Conservation (phyloP, 495 filamentous ascomycete genomes). For the Aspergillus heteromorphus region DNA sequence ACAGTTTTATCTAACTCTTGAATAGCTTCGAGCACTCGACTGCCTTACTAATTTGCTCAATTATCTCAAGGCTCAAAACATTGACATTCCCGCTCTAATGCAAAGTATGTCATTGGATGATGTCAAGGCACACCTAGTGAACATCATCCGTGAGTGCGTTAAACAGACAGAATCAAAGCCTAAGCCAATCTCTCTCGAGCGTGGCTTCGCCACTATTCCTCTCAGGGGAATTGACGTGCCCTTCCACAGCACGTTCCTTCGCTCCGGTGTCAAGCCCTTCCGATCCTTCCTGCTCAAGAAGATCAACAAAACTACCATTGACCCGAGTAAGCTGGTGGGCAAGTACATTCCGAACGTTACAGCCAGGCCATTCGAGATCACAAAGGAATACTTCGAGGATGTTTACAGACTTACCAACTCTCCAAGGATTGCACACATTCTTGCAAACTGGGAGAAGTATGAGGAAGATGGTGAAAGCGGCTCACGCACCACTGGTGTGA, state of each 20-base stretch:
- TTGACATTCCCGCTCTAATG: conserved; percentile 91
- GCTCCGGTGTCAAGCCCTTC: conserved; percentile 98
- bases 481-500: conserved; percentile 10
- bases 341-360: conserved; percentile 99
- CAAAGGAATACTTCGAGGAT: conserved; percentile 98
- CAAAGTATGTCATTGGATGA: conserved; percentile 74
- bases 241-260: conserved; percentile 97
- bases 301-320: conserved; percentile 97
- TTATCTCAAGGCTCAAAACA: conserved; percentile 89
- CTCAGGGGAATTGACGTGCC: conserved; percentile 96
- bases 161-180: conserved; percentile 84
- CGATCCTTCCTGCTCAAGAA: conserved; percentile 96
- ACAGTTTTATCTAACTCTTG: conserved; percentile 21
- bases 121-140: conserved; percentile 76
- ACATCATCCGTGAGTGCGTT: conserved; percentile 80
- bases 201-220: conserved; percentile 94
- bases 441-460: conserved; percentile 79
- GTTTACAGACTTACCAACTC: conserved; percentile 91
- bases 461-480: conserved; percentile 41
- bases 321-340: conserved; percentile 89
- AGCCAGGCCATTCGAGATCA: conserved; percentile 87
- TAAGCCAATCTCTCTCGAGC: conserved; percentile 77
- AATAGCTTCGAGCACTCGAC: conserved; percentile 79
- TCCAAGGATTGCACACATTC: conserved; percentile 80
- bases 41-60: conserved; percentile 89